Evolutionary conservation across 495 filamentous ascomycete species (phyloP), one percentile per base, ranked within the genome.

Genomic region (Trichocladium uniseriatum): DNA sequence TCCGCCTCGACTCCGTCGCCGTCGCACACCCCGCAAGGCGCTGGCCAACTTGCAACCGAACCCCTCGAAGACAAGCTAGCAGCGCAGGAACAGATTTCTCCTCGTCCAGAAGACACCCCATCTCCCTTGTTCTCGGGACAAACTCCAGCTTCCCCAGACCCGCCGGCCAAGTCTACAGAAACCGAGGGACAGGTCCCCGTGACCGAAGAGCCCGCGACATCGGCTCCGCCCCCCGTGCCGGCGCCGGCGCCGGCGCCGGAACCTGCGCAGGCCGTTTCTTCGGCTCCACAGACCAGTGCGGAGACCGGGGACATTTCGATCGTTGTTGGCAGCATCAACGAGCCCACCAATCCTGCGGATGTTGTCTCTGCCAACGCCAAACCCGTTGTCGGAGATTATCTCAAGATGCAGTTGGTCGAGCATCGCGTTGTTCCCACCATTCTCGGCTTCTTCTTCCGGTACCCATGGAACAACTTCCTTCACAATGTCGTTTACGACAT

Each of bases 401-500:
- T 99, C 47, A 99, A 99, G 66, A 91, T 95, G 67, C 87, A 88
- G 72, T 96, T 99, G 64, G 91, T 97, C 14, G 83, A 95, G 65
- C 80, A 97, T 59, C 76, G 80, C 45, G 91, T 99, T 48, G 92
- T 99, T 38, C 94, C 94, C 14, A 95, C 92, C 4, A 97, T 98
- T 45, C 64, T 98, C 59, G 87, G 94, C 48, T 97, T 98, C 71
- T 99, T 99, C 72, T 99, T 97, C 75, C 82, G 81, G 45, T 97
- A 97, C 65, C 94, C 92, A 4, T 99, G 92, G 92, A 99, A 99
- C 62, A 99, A 99, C 65, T 99, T 99, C 61, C 79, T 99, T 19
- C 92, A 99, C 66, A 99, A 99, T 68, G 92, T 99, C 37, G 92
- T 99, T 20, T 99, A 99, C 64, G 92, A 99, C 64, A 89, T 99